Percentiles rank a stretch among this genome's conserved stretches.
These are phyloP conservation scores for Kalmanozyma brasiliensis DNA, from an alignment of 1,284 basidiomycete genomes.

Conservation along the genomic window DNA sequence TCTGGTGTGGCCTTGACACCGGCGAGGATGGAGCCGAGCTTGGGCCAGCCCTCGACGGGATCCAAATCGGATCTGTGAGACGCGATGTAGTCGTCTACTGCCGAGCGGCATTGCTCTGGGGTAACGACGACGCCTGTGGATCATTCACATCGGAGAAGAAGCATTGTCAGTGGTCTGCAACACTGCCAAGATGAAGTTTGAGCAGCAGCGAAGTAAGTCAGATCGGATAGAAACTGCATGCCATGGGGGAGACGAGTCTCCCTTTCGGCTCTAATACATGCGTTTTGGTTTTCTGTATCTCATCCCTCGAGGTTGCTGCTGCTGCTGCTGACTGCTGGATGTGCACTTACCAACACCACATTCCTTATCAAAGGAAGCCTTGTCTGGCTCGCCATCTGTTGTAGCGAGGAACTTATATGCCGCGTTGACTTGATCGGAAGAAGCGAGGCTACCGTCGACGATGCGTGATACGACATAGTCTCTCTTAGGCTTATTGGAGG, in stretches of 20 bases:
- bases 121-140: constrained; percentile 82
- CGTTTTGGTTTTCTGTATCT: constrained; percentile 55
- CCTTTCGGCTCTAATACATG: constrained; percentile 62
- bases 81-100: constrained; percentile 75
- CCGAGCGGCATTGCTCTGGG: constrained; percentile 75
- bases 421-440: constrained; percentile 81
- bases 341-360: constrained; percentile 85
- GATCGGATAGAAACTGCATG: constrained; percentile 44
- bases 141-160: too few relatives aligned
- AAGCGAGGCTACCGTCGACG: constrained; percentile 78
- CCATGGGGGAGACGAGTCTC: constrained; percentile 43
- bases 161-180: too few relatives aligned
- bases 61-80: constrained; percentile 60
- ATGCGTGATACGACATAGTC: constrained; percentile 79
- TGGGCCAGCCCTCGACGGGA: constrained; percentile 69
- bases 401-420: constrained; percentile 80
- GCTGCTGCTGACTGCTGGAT: neutral
- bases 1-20: constrained; percentile 52
- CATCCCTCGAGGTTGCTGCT: constrained; percentile 41
- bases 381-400: constrained; percentile 74
- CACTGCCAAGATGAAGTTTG: too few relatives aligned
- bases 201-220: constrained; percentile 27
- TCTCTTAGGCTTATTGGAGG: constrained; percentile 74
- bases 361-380: constrained; percentile 79
- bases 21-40: constrained; percentile 61